Evolutionary conservation across 2,329 filamentous ascomycete species (phyloP).

Genomic region (Scedosporium dehoogii): DNA sequence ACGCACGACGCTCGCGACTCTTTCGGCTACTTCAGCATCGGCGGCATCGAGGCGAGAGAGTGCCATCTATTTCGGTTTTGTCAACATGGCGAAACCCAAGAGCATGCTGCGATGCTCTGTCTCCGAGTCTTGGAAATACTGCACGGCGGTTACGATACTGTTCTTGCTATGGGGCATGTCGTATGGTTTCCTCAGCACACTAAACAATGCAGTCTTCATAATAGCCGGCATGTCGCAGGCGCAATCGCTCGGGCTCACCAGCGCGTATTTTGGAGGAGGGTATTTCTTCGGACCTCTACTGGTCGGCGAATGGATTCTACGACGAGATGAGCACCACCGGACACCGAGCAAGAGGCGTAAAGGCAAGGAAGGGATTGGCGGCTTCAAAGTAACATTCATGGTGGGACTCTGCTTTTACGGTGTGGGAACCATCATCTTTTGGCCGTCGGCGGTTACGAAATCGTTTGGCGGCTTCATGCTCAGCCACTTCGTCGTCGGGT

Average conservation of each 20-base stretch:
- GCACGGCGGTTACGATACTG: conserved; percentile 64
- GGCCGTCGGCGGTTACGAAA: conserved; percentile 65
- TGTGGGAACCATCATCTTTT: conserved; percentile 73
- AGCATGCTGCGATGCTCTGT: conserved; percentile 58
- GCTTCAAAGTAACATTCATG: conserved; percentile 75
- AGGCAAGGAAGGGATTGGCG: conserved; percentile 39
- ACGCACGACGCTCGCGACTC: conserved; percentile 20
- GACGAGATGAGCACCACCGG: conserved; percentile 53
- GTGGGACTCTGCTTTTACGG: conserved; percentile 66
- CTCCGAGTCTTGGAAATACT: conserved; percentile 59
- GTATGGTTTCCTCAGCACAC: conserved; percentile 73
- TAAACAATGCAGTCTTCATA: conserved; percentile 61
- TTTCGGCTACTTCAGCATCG: conserved; percentile 13
- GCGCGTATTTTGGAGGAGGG: conserved; percentile 59
- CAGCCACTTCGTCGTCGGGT: conserved; percentile 64
- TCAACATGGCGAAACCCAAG: conserved; percentile 59
- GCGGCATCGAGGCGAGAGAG: conserved; percentile 20
- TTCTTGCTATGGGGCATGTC: conserved; percentile 89
- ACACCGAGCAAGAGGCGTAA: conserved; percentile 24
- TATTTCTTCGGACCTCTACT: conserved; percentile 63
- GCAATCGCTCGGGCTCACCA: conserved; percentile 58
- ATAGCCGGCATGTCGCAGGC: conserved; percentile 51
- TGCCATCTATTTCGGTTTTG: conserved; percentile 63
- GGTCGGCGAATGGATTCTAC: conserved; percentile 60
- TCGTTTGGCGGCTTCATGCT: conserved; percentile 73